Conservation (phyloP, 1,284 basidiomycete species). For the Trametes hirsuta region DNA sequence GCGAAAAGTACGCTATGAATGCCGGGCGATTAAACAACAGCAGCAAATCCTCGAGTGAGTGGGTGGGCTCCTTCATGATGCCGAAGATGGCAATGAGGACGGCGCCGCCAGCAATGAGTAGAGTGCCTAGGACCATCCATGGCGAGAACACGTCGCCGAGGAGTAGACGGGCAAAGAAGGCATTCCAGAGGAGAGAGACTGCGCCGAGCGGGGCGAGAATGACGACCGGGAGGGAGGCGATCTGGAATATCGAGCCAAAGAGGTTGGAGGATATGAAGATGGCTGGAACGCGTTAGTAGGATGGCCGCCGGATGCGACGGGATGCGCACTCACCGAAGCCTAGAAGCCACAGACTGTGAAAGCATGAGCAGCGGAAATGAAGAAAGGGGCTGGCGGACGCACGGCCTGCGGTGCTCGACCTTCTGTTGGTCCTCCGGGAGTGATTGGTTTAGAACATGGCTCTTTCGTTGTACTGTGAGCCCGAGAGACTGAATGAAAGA, state of each 20-base stretch:
- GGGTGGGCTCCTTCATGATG: constrained; percentile 90
- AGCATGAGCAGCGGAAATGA: constrained; percentile 16
- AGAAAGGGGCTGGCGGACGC: constrained; percentile 37
- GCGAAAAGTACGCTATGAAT: constrained; percentile 83
- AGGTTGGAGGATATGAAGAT: constrained; percentile 90
- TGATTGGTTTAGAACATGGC: constrained; percentile 85
- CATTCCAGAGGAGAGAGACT: constrained; percentile 93
- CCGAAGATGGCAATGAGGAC: constrained; percentile 92
- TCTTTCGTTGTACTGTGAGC: constrained; percentile 93
- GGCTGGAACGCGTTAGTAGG: constrained; percentile 35
- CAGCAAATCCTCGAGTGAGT: constrained; percentile 86
- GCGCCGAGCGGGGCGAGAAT: constrained; percentile 93
- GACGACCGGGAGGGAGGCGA: constrained; percentile 91
- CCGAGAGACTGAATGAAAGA: constrained; percentile 92
- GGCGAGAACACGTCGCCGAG: constrained; percentile 87
- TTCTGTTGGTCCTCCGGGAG: constrained; percentile 66
- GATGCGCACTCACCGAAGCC: constrained; percentile 63
- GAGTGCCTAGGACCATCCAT: constrained; percentile 85
- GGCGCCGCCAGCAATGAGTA: constrained; percentile 88
- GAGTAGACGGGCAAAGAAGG: constrained; percentile 86
- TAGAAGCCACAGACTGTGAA: constrained; percentile 74
- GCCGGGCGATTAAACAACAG: constrained; percentile 76
- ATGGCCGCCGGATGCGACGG: constrained; percentile 6
- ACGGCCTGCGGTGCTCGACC: constrained; percentile 81
- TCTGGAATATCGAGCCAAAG: constrained; percentile 92